These are phyloP conservation scores for Dictyostelium capitatum DNA, from an alignment of 78 protist genomes.

Conservation along the genomic window DNA sequence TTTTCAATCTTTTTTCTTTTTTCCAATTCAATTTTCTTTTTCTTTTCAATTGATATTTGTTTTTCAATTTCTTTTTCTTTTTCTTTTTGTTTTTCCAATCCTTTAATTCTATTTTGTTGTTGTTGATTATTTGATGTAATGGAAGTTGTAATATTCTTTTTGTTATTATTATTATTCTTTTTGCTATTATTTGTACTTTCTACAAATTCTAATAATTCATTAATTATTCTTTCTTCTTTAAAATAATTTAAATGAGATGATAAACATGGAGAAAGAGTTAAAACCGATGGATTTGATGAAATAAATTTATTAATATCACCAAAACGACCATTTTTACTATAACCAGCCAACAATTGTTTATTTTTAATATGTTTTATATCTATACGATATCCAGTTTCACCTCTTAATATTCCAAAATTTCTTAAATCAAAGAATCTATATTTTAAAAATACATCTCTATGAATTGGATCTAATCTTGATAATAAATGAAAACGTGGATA, in stretches of 20 bases:
- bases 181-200: not conserved
- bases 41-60: no score
- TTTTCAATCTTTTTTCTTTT: no score
- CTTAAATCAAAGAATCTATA: no score
- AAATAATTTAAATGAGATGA: not conserved
- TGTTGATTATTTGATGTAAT: not conserved
- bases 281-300: no score
- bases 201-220: not conserved
- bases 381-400: not conserved
- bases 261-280: no score
- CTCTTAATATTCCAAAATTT: not conserved
- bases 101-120: no score
- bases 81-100: not conserved
- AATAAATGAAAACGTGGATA: not conserved
- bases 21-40: no score
- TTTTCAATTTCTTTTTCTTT: conserved; percentile 8
- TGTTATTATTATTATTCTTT: not conserved
- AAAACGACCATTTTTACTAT: not conserved
- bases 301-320: not conserved
- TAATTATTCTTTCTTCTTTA: not conserved
- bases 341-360: no score
- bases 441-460: not conserved
- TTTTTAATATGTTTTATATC: not conserved
- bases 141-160: not conserved
- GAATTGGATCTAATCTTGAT: not conserved